Conservation (phyloP, 345 rosid genomes). For the Bruguiera gymnorhiza region DNA sequence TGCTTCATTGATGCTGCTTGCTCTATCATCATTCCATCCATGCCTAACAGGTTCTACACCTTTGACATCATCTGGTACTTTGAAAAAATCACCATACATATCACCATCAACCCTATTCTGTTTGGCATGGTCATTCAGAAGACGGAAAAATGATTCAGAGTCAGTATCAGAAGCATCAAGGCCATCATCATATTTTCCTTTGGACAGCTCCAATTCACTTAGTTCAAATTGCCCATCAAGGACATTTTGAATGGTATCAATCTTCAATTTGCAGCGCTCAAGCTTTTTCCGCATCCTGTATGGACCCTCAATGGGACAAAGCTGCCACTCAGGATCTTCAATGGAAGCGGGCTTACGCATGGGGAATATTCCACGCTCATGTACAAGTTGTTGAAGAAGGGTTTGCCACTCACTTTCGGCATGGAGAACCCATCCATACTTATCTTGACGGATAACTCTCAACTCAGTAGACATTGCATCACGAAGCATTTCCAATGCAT, state of each 20-base stretch:
- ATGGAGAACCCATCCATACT: constrained; percentile 99
- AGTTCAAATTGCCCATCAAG: constrained; percentile 73
- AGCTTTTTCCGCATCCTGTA: constrained; percentile 99
- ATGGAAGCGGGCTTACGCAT: constrained; percentile 51
- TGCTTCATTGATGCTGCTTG: constrained; percentile 84
- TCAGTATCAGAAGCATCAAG: constrained; percentile 63
- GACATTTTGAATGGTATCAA: constrained; percentile 77
- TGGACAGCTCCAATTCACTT: constrained; percentile 58
- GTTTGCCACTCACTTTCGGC: constrained; percentile 99
- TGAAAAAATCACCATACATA: constrained; percentile 57
- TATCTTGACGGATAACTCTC: constrained; percentile 97
- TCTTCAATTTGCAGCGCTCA: constrained; percentile 76
- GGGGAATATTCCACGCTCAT: constrained; percentile 94
- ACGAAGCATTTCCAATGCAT: constrained; percentile 88
- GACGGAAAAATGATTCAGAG: constrained; percentile 62
- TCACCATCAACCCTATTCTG: constrained; percentile 42
- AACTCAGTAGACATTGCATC: constrained; percentile 98
- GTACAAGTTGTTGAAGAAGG: constrained; percentile 94
- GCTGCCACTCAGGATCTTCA: constrained; percentile 95
- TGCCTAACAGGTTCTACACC: constrained; percentile 57
- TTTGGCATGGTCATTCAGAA: constrained; percentile 38
- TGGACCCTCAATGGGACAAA: constrained; percentile 99
- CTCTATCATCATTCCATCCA: constrained; percentile 85
- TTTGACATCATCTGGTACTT: constrained; percentile 48
- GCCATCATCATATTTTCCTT: constrained; percentile 51